These are phyloP conservation scores for Teratosphaeria gauchensis DNA, from an alignment of 2,329 filamentous ascomycete species.

Conservation along the genomic window DNA sequence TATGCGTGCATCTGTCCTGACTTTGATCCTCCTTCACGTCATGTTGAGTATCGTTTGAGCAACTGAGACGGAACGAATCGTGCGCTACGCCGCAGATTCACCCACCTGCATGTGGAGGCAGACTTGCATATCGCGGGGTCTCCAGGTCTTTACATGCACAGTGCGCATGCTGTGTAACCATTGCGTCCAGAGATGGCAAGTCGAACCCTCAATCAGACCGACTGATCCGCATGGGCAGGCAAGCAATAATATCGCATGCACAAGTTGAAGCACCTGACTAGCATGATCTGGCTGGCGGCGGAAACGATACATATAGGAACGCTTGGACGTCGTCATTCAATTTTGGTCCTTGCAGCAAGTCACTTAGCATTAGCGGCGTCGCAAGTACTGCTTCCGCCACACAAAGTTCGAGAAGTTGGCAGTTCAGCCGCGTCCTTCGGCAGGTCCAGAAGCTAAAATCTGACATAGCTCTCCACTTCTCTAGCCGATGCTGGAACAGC, in stretches of 20 bases:
- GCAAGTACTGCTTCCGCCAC: neutral
- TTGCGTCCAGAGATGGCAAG: neutral
- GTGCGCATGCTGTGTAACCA: neutral
- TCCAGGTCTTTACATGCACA: no score
- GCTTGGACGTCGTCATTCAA: no score
- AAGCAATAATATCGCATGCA: no score
- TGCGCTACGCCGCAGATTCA: neutral
- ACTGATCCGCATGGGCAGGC: neutral
- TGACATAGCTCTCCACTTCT: neutral
- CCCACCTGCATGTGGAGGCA: no score
- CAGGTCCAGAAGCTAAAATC: neutral
- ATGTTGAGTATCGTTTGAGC: no score
- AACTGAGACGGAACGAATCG: neutral
- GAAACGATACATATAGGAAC: no score
- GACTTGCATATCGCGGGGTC: neutral
- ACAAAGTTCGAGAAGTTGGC: neutral
- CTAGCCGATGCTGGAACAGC: neutral
- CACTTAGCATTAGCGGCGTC: no score
- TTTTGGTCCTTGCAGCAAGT: no score
- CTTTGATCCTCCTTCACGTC: neutral
- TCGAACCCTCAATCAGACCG: neutral
- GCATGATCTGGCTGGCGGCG: no score
- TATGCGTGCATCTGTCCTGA: neutral
- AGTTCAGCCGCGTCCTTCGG: neutral
- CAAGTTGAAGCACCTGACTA: no score